These are phyloP conservation scores for Xanthoparmelia taractica DNA, from an alignment of 495 filamentous ascomycete genomes.

Conservation along the genomic window DNA sequence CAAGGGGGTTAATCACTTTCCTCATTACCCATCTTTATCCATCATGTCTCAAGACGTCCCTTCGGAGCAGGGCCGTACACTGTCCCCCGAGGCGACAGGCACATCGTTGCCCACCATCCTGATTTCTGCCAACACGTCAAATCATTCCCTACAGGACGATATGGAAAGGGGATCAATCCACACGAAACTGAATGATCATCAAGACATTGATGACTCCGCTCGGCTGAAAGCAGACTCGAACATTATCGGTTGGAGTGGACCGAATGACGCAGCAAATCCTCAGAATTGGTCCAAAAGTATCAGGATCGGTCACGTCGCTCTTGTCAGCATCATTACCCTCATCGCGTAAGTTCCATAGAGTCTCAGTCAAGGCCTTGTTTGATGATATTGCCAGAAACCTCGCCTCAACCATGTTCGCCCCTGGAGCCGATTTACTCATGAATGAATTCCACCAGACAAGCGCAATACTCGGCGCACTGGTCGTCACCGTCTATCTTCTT, in stretches of 20 bases:
- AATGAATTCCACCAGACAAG: slow-evolving; percentile 31
- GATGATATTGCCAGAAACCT: neutral
- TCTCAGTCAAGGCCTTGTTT: too few relatives aligned
- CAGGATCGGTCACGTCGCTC: neutral
- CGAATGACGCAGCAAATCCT: slow-evolving; percentile 8
- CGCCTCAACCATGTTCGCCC: slow-evolving; percentile 34
- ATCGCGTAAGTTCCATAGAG: neutral
- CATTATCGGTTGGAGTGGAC: neutral
- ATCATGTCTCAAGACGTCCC: too few relatives aligned
- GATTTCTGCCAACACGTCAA: neutral
- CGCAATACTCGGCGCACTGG: slow-evolving; percentile 25
- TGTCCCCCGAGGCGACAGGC: too few relatives aligned
- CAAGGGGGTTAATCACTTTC: too few relatives aligned
- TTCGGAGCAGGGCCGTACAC: too few relatives aligned
- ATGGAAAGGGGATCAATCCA: neutral
- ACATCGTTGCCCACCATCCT: too few relatives aligned
- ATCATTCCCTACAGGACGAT: neutral
- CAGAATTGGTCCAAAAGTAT: slow-evolving; percentile 5
- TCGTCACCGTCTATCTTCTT: slow-evolving; percentile 35
- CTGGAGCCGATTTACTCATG: slow-evolving; percentile 33
- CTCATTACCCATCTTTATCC: too few relatives aligned
- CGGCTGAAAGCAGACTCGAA: neutral
- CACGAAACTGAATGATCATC: neutral
- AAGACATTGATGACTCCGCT: neutral
- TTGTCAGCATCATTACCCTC: slow-evolving; percentile 6